Conservation (phyloP, 2,329 filamentous ascomycete species). For the Colletotrichum somersetense region DNA sequence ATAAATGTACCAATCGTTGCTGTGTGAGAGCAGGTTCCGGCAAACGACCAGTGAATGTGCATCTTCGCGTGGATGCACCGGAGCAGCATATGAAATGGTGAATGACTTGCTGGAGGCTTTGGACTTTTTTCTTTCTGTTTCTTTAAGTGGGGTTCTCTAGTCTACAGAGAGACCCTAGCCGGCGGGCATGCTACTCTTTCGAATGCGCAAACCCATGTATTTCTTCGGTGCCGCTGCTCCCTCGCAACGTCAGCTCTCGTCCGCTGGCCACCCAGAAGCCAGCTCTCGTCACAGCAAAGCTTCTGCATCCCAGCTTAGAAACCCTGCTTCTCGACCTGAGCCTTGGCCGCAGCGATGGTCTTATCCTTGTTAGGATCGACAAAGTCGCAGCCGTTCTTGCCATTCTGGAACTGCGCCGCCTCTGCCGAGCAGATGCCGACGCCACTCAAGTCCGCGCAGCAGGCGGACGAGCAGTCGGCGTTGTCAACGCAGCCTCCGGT, state of each 20-base stretch:
- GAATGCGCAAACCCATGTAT: not conserved
- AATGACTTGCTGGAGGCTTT: not conserved
- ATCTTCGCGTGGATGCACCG: not conserved
- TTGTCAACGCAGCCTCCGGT: conserved; percentile 48
- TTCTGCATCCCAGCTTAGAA: conserved; percentile 38
- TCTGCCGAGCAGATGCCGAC: conserved; percentile 48
- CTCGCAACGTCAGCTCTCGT: no score
- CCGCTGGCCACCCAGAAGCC: not conserved
- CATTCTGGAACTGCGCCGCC: conserved; percentile 47
- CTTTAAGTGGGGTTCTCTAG: not conserved
- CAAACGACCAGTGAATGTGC: not conserved
- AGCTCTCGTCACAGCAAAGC: not conserved
- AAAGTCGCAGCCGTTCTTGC: conserved; percentile 52
- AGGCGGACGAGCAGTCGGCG: conserved; percentile 47
- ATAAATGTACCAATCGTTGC: not conserved
- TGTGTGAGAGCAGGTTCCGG: not conserved
- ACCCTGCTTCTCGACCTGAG: conserved; percentile 37
- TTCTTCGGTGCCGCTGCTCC: no score
- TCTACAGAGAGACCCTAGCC: no score
- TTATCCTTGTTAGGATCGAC: conserved; percentile 41
- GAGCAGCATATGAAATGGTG: not conserved
- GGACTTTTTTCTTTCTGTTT: not conserved
- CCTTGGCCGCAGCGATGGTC: conserved; percentile 39
- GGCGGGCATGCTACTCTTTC: not conserved
- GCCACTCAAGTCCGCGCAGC: conserved; percentile 47